These are phyloP conservation scores for Gyrodon lividus DNA, from an alignment of 768 basidiomycete species.

Conservation along the genomic window DNA sequence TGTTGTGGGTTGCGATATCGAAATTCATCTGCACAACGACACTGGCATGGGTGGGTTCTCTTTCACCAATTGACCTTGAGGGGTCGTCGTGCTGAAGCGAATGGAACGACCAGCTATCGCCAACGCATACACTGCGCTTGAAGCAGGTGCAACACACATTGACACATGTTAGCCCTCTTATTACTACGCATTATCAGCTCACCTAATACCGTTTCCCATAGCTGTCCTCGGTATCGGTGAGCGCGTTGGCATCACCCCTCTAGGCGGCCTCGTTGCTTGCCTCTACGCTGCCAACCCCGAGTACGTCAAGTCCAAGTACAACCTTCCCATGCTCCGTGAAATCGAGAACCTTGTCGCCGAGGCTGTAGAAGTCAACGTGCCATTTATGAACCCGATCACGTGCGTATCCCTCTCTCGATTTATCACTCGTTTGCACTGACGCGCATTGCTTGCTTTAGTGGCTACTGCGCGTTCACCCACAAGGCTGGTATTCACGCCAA, in stretches of 20 bases:
- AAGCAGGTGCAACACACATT: constrained; percentile 98
- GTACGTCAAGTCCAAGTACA: constrained; percentile 99
- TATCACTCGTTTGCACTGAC: neutral
- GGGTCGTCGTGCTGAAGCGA: constrained; percentile 5
- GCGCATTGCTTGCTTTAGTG: constrained; percentile 47
- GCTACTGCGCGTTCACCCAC: constrained; percentile 99
- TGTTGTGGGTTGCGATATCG: constrained; percentile 96
- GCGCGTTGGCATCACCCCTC: constrained; percentile 97
- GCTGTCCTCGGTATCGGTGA: constrained; percentile 98
- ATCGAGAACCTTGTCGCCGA: constrained; percentile 99
- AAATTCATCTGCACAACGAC: constrained; percentile 97
- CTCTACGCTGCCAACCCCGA: constrained; percentile 97
- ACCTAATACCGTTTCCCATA: constrained; percentile 28
- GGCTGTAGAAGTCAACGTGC: constrained; percentile 96
- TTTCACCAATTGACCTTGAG: neutral
- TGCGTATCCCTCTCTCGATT: constrained; percentile 32
- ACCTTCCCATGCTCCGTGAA: constrained; percentile 94
- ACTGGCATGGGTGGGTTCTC: constrained; percentile 81
- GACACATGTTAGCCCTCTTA: constrained; percentile 76
- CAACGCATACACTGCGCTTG: constrained; percentile 96
- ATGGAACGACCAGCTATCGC: constrained; percentile 69
- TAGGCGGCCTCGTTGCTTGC: constrained; percentile 95
- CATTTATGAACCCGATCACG: constrained; percentile 96
- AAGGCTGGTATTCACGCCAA: constrained; percentile 99
- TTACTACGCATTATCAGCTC: neutral